Conservation (phyloP, 108 stramenopile species). For the Pseudonitzschia multistriata region DNA sequence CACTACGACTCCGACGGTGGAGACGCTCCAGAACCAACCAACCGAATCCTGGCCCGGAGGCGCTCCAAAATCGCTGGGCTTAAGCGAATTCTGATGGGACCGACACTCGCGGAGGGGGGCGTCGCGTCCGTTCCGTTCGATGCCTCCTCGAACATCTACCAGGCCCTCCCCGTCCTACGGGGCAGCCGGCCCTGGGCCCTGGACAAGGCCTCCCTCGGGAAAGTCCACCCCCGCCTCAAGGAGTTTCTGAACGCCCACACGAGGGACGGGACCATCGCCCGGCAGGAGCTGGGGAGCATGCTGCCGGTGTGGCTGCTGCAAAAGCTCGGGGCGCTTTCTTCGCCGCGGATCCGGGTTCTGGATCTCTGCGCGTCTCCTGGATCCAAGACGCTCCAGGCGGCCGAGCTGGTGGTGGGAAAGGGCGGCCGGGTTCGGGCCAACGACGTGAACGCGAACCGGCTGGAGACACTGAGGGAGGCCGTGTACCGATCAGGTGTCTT, state of each 20-base stretch:
- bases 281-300: conserved; percentile 84
- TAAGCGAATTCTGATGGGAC: not conserved
- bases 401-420: conserved; percentile 33
- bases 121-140: not conserved
- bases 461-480: conserved; percentile 61
- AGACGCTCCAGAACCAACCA: not conserved
- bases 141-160: conserved; percentile 2
- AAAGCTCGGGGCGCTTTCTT: not conserved
- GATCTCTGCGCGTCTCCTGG: conserved; percentile 89
- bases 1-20: not conserved
- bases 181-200: not conserved
- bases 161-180: not conserved
- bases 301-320: conserved; percentile 59
- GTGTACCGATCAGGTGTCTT: conserved; percentile 60
- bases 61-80: not conserved
- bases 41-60: not conserved
- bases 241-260: conserved; percentile 46
- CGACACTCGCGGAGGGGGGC: not conserved
- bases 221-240: conserved; percentile 49
- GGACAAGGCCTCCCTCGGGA: conserved; percentile 39
- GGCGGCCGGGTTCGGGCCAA: conserved; percentile 70
- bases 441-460: conserved; percentile 70
- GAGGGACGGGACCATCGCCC: conserved; percentile 52
- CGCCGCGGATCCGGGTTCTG: conserved; percentile 43
- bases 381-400: conserved; percentile 82